These are phyloP conservation scores for Stephania cephalantha DNA, from an alignment of 164 flowering plant species.

Conservation along the genomic window DNA sequence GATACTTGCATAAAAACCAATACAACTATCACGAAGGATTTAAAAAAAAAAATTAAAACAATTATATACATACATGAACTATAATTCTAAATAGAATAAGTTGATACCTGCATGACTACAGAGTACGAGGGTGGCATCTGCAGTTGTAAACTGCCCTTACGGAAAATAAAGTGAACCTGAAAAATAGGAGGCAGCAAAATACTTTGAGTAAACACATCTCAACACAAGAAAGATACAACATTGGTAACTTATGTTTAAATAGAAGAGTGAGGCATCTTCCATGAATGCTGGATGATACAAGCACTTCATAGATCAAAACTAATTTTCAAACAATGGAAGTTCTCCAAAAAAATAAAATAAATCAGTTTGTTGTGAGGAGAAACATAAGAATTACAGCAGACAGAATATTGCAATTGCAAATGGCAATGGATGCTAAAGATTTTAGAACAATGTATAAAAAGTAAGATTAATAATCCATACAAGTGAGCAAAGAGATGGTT, in stretches of 20 bases:
- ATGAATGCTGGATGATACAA: neutral
- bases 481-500: neutral
- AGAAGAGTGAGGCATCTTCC: neutral
- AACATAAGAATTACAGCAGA: neutral
- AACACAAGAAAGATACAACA: neutral
- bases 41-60: too few species aligned
- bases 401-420: neutral
- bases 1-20: neutral
- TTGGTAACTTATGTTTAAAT: neutral
- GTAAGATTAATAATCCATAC: neutral
- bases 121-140: constrained; percentile 81
- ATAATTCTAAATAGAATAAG: neutral
- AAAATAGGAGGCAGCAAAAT: constrained; percentile 4
- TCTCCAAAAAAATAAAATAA: neutral
- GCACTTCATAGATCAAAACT: neutral
- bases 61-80: too few species aligned
- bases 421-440: neutral
- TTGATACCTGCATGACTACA: constrained; percentile 60
- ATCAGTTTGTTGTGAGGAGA: neutral
- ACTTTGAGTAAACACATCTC: neutral
- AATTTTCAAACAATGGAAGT: neutral
- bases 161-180: constrained; percentile 67
- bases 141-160: constrained; percentile 40
- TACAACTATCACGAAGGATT: neutral
- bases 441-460: neutral